A percentile compares a stretch with the other conserved stretches of the same genome.
phyloP scores from a whole-genome alignment of 192 early-diverging fungal genomes.

The Backusella westeae region DNA sequence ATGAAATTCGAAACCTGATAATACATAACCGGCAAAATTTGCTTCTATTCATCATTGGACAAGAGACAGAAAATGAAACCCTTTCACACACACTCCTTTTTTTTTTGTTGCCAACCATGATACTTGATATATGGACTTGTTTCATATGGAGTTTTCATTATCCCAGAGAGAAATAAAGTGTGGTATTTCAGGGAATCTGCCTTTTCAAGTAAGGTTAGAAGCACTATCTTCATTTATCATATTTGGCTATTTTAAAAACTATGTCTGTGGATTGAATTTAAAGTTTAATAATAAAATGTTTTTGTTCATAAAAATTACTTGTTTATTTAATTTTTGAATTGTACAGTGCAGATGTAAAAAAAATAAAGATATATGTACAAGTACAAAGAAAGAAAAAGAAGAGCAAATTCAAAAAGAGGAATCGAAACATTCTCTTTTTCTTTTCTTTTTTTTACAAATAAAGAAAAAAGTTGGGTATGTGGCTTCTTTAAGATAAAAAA shows the following conservation, averaged over 20 bases:
- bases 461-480: neutral
- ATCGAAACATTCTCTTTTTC: neutral
- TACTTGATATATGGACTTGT: no score
- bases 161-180: no score
- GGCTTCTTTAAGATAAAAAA: neutral
- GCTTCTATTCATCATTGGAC: neutral
- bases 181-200: no score
- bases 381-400: neutral
- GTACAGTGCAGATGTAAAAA: neutral
- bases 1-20: neutral
- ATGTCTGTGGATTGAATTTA: no score
- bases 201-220: no score
- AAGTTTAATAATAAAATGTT: no score
- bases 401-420: neutral
- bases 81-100: neutral
- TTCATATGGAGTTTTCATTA: no score
- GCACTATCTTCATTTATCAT: no score
- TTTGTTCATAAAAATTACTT: neutral
- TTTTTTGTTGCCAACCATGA: neutral
- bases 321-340: constrained; percentile 7
- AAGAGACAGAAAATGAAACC: neutral
- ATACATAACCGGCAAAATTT: neutral
- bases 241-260: no score
- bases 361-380: constrained; percentile 1
- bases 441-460: neutral